Evolutionary conservation across 1,139 yeast species (phyloP).

Genomic region (Suhomyces taliae): DNA sequence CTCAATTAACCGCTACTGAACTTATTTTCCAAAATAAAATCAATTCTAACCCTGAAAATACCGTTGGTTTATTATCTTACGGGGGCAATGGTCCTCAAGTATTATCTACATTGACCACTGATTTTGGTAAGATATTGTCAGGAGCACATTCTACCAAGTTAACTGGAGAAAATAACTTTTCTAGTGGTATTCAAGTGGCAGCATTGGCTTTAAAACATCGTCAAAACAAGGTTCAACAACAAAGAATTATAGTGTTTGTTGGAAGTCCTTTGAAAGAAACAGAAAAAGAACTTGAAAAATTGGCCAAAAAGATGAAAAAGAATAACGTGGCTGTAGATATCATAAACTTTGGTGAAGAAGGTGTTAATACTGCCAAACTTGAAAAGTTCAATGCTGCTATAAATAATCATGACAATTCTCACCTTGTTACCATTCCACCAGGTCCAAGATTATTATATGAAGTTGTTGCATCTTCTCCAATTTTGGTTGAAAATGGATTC

Average conservation of each 20-base stretch:
- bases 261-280: constrained; percentile 81
- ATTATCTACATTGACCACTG: constrained; percentile 81
- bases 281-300: constrained; percentile 71
- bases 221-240: constrained; percentile 89
- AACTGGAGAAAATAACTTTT: constrained; percentile 65
- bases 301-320: constrained; percentile 93
- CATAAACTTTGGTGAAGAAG: constrained; percentile 89
- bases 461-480: constrained; percentile 66
- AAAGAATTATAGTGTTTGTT: constrained; percentile 85
- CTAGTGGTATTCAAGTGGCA: constrained; percentile 94
- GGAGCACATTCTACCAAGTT: constrained; percentile 85
- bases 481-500: constrained; percentile 58
- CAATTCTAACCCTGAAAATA: constrained; percentile 87
- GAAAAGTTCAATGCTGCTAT: constrained; percentile 80
- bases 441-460: constrained; percentile 82
- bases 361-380: constrained; percentile 71
- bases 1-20: constrained; percentile 92
- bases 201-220: constrained; percentile 95
- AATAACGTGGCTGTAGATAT: constrained; percentile 89
- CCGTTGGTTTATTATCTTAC: constrained; percentile 86
- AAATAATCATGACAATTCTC: constrained; percentile 77
- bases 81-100: constrained; percentile 88
- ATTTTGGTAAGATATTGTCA: constrained; percentile 82
- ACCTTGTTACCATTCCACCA: constrained; percentile 84
- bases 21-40: constrained; percentile 83